A percentile compares a stretch with the other conserved stretches of the same genome.
Conservation (phyloP, 179 eudicot genomes). For the Drosera spatulata region DNA sequence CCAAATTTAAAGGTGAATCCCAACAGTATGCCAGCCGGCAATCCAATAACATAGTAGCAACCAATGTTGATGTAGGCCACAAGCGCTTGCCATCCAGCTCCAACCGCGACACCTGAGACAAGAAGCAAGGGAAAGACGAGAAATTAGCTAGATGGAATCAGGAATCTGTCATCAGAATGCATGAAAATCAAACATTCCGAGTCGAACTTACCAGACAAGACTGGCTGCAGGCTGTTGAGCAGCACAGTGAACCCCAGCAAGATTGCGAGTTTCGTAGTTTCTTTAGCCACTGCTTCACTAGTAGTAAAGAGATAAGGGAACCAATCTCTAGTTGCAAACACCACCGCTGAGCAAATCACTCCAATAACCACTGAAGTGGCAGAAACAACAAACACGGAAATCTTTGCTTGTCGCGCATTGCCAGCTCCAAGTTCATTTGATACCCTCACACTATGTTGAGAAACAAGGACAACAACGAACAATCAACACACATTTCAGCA, state of each 20-base stretch:
- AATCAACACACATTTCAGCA: background rate
- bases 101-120: constrained; percentile 53
- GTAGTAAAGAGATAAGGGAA: constrained; percentile 66
- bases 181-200: background rate
- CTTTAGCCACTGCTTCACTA: constrained; percentile 51
- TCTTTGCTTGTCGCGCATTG: constrained; percentile 48
- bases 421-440: constrained; percentile 87
- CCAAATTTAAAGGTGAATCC: constrained; percentile 51
- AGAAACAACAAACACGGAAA: constrained; percentile 56
- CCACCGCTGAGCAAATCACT: constrained; percentile 29
- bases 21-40: constrained; percentile 53
- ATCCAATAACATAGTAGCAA: constrained; percentile 52
- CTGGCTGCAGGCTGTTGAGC: constrained; percentile 79
- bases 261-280: constrained; percentile 47
- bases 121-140: background rate
- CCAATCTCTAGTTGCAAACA: constrained; percentile 47
- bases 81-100: constrained; percentile 72
- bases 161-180: too few relatives aligned
- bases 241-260: constrained; percentile 57
- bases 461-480: background rate
- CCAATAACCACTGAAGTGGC: constrained; percentile 58
- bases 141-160: background rate
- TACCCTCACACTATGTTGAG: constrained; percentile 55
- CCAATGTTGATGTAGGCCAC: constrained; percentile 69
- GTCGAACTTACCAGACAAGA: constrained; percentile 49